Evolutionary conservation across 768 basidiomycete genomes (phyloP), one percentile per base, ranked within the genome.

Genomic region (Daedaleopsis sinensis): DNA sequence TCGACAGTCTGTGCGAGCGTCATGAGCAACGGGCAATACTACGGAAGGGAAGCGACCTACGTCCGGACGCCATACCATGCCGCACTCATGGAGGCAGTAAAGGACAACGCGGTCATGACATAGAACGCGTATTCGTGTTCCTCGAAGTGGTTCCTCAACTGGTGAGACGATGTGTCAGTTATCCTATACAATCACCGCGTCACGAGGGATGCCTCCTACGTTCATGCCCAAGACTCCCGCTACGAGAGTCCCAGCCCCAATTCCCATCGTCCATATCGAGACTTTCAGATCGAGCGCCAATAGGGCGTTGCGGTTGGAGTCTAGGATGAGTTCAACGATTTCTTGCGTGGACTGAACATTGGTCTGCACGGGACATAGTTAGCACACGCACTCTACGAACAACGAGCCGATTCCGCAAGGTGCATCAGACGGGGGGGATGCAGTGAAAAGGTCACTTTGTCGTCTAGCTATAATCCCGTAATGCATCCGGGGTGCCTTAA

Each of bases 341-440:
- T 98, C 96, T 78, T 98, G 96, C 0, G 96, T 98, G 13, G 95
- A 94, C 76, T 95, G 91, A 42, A 98, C 93, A 71, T 98, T 98
- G 57, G 82, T 85, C 94, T 94, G 64, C 49, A 55, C 47, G 36
- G 37, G 47, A 53, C 49, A 44, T 15, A n/a, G 35, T 47, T n/a
- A 47, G 46, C 19, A 23, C 18, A 5, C 42, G 12, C 3, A 11
- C 42, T 9, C 16, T 43, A 15, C 7, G 12, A 12, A 15, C 13
- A 43, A 43, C n/a, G n/a, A n/a, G 42, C 42, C 15, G 7, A 43
- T 15, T 15, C 13, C 42, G n/a, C n/a, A n/a, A n/a, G n/a, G n/a
- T n/a, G n/a, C n/a, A n/a, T n/a, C n/a, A n/a, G n/a, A n/a, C n/a
- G 42, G 42, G 13, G 42, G n/a, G 13, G 42, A 43, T 15, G 12